These are phyloP conservation scores for Teratosphaeriaceae sp. DNA, from an alignment of 2,329 filamentous ascomycete genomes.

Conservation along the genomic window DNA sequence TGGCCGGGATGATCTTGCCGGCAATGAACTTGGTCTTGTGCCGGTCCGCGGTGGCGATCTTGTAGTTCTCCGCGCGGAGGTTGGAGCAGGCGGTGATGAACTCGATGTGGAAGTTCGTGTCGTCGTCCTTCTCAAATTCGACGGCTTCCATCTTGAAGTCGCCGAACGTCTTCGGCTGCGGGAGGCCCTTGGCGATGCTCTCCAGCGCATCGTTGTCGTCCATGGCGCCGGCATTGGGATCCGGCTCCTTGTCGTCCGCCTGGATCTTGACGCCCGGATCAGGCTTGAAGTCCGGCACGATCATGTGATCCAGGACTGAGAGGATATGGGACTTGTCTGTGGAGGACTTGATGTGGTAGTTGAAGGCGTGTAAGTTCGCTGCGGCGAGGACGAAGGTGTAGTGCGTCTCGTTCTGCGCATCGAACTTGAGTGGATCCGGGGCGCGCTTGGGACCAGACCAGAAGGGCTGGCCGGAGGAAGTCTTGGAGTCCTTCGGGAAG, in stretches of 20 bases:
- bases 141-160: constrained; percentile 87
- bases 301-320: constrained; percentile 82
- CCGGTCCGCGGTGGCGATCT: constrained; percentile 82
- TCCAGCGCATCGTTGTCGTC: constrained; percentile 73
- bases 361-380: constrained; percentile 92
- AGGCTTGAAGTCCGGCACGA: constrained; percentile 89
- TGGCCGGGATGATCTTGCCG: constrained; percentile 98
- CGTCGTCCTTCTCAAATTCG: constrained; percentile 98
- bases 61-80: constrained; percentile 94
- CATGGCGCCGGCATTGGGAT: constrained; percentile 63
- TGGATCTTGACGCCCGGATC: constrained; percentile 93
- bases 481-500: constrained; percentile 90
- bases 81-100: constrained; percentile 98
- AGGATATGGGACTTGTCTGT: constrained; percentile 63
- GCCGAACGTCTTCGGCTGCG: constrained; percentile 70
- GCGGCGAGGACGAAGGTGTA: constrained; percentile 81
- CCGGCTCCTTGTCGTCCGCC: constrained; percentile 88
- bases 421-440: constrained; percentile 84
- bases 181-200: constrained; percentile 64
- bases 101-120: constrained; percentile 96
- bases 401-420: constrained; percentile 76
- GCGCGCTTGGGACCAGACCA: constrained; percentile 99
- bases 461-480: constrained; percentile 83
- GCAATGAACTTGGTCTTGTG: constrained; percentile 99
- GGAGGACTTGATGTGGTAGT: constrained; percentile 81